Base-by-base conservation (phyloP, 768 basidiomycete genomes). In the Kockovaella imperatae region DNA sequence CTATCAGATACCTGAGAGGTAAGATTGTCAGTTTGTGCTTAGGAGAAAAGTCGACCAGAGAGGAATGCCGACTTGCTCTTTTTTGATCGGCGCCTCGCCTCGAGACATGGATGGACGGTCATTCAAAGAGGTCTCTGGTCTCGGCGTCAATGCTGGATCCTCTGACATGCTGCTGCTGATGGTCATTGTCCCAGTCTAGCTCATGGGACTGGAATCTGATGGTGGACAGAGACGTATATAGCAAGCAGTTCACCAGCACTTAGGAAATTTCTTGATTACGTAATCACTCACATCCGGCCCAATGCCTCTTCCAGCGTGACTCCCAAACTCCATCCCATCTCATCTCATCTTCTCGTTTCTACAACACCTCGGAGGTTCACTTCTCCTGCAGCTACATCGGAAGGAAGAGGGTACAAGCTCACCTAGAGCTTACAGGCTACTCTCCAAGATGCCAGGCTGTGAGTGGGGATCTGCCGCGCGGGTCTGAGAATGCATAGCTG, bases 31-130 rank as follows among this genome's bases (percentile, higher is more conserved):
- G 24, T 18, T 4, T 20, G 15, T 18, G 20, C 6, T 4, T 5
- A n/a, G 35, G 21, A 5, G 23, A 42, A 20, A 24, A 23, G 28
- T 14, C 4, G 28, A 32, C 15, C 26, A 35, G 14, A 18, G 11
- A 21, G 17, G 36, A 15, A 13, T 20, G 15, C 36, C 36, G 21
- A 26, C 11, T 42, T 6, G 20, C 69, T 71, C 67, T 21, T 63
- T 31, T 40, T 71, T 71, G 60, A 71, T 59, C 5, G 59, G 54
- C 13, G 65, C 69, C 13, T 54, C 54, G 6, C 69, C 67, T 4
- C 42, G 29, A 28, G 56, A 24, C 10, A 31, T 24, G 4, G 49
- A 44, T 13, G 53, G 50, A 13, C 49, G 18, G 25, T 52, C 61
- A 18, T 40, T 40, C 7, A 59, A 26, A 13, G 49, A 47, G 1